These are phyloP conservation scores for Psilocybe cubensis DNA, from an alignment of 768 basidiomycete genomes.

Conservation along the genomic window DNA sequence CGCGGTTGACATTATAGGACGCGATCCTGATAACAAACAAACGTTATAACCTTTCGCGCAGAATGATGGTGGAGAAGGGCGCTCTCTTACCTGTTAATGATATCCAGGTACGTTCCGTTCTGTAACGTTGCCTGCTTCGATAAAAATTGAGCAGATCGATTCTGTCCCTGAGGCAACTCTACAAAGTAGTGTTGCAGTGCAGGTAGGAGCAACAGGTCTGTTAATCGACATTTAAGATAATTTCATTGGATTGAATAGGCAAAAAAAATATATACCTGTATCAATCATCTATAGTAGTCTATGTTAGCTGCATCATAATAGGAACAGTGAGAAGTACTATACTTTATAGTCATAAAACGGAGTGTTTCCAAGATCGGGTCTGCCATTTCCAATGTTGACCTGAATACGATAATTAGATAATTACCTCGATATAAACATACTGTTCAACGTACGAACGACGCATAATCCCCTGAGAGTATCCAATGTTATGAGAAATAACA, in stretches of 20 bases:
- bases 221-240: neutral
- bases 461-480: conserved; percentile 34
- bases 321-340: neutral
- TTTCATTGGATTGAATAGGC: neutral
- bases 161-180: conserved; percentile 42
- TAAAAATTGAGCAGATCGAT: conserved; percentile 36
- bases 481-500: no score
- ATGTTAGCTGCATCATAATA: neutral
- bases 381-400: conserved; percentile 42
- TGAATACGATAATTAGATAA: neutral
- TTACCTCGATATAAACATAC: neutral
- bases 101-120: conserved; percentile 42
- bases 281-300: conserved; percentile 39
- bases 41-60: neutral
- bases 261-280: conserved; percentile 23
- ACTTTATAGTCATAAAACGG: conserved; percentile 44
- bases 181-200: conserved; percentile 46
- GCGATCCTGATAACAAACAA: conserved; percentile 28
- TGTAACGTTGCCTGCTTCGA: conserved; percentile 38
- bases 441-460: conserved; percentile 31
- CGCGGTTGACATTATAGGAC: conserved; percentile 41
- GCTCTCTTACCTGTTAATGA: conserved; percentile 33
- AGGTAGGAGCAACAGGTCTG: conserved; percentile 45
- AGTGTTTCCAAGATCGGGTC: conserved; percentile 37
- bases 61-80: neutral